Conservation (phyloP, 768 basidiomycete genomes). For the Xerocomellus intermedius region DNA sequence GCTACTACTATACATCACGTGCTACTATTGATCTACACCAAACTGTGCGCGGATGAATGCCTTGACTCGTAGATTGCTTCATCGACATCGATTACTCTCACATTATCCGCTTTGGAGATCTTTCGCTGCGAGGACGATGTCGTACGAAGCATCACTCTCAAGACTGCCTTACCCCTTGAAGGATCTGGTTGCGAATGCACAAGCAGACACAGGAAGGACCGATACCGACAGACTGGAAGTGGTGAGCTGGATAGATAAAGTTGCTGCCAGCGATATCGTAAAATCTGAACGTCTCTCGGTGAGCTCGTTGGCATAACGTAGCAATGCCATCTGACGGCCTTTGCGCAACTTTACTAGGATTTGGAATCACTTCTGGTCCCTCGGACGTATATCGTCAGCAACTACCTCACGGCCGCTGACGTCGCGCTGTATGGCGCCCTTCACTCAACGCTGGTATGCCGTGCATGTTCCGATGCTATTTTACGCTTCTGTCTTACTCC, state of each 20-base stretch:
- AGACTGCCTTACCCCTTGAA: conserved; percentile 48
- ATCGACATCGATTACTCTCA: conserved; percentile 26
- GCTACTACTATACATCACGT: conserved; percentile 32
- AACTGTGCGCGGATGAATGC: conserved; percentile 11
- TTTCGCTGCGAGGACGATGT: conserved; percentile 41
- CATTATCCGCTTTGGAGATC: conserved; percentile 7
- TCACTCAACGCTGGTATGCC: conserved; percentile 73
- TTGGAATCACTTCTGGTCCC: conserved; percentile 70
- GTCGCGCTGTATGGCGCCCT: conserved; percentile 88
- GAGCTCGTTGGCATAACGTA: conserved; percentile 7
- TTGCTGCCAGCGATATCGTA: conserved; percentile 47
- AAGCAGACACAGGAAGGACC: conserved; percentile 46
- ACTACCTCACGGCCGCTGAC: conserved; percentile 87
- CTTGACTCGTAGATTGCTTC: conserved; percentile 18
- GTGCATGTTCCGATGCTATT: not conserved
- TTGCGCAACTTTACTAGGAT: conserved; percentile 43
- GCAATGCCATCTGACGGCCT: not conserved
- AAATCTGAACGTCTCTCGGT: conserved; percentile 53
- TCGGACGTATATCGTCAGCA: conserved; percentile 82
- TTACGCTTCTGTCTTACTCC: conserved; percentile 7
- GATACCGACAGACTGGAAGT: conserved; percentile 67
- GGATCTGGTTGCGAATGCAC: conserved; percentile 50
- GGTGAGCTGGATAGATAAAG: conserved; percentile 66
- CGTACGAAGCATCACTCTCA: conserved; percentile 49
- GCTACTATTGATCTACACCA: conserved; percentile 6